A percentile compares a stretch with the other conserved stretches of the same genome.
Conservation (phyloP, 441 rosid species). For the Adansonia gregorii region DNA sequence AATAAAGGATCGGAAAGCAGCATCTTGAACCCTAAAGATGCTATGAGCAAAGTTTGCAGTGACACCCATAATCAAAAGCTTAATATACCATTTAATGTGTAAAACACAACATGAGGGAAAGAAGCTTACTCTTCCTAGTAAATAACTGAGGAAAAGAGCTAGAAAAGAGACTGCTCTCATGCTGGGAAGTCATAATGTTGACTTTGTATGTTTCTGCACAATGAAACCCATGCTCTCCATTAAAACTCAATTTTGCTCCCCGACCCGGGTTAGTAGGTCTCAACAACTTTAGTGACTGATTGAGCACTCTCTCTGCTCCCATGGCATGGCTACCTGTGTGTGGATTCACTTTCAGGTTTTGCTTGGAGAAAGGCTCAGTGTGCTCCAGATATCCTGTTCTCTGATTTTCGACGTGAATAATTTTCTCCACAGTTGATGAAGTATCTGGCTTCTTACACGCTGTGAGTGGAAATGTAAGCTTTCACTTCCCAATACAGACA, state of each 20-base stretch:
- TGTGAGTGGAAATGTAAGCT: constrained; percentile 35
- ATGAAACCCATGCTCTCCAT: constrained; percentile 32
- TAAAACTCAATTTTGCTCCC: constrained; percentile 27
- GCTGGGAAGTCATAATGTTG: constrained; percentile 33
- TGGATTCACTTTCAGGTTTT: constrained; percentile 40
- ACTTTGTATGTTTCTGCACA: constrained; percentile 27
- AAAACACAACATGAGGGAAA: not conserved
- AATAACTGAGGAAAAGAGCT: constrained; percentile 61
- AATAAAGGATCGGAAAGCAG: constrained; percentile 26
- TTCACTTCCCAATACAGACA: constrained; percentile 17
- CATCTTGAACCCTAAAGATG: constrained; percentile 27
- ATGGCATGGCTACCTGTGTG: constrained; percentile 36
- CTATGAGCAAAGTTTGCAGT: constrained; percentile 2
- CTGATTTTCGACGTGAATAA: constrained; percentile 35
- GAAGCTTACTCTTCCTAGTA: constrained; percentile 44
- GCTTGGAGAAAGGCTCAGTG: constrained; percentile 32
- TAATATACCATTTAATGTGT: not conserved
- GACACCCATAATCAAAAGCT: not conserved
- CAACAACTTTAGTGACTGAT: constrained; percentile 35
- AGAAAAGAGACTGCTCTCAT: constrained; percentile 63
- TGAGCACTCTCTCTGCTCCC: constrained; percentile 44
- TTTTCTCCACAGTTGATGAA: constrained; percentile 35
- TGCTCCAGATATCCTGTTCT: constrained; percentile 35
- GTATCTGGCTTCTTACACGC: constrained; percentile 40
- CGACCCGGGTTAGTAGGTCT: constrained; percentile 34